Evolutionary conservation across 805 yeast species (phyloP).

Genomic region (Kluyveromyces wickerhamii): DNA sequence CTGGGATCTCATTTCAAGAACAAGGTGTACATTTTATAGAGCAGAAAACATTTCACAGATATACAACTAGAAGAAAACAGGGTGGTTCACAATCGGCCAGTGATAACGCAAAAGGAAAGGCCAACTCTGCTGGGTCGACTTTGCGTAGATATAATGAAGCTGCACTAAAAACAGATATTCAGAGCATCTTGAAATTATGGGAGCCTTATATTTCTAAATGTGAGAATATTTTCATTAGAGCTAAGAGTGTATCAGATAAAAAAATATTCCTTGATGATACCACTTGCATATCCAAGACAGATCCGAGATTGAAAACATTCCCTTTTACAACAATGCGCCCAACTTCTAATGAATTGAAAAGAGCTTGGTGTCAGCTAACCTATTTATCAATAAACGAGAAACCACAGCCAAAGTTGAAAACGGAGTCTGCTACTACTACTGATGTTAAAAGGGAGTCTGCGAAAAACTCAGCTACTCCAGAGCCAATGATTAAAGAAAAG

Average conservation of each 20-base stretch:
- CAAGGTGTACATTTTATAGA: slow-evolving; percentile 59
- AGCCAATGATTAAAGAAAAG: slow-evolving; percentile 10
- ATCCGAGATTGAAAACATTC: slow-evolving; percentile 55
- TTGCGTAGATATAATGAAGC: slow-evolving; percentile 86
- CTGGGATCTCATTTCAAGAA: slow-evolving; percentile 42
- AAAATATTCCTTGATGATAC: slow-evolving; percentile 58
- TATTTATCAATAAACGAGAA: slow-evolving; percentile 45
- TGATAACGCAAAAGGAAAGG: slow-evolving; percentile 90
- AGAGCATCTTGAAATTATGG: slow-evolving; percentile 64
- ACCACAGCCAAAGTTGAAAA: slow-evolving; percentile 41
- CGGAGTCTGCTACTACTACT: slow-evolving; percentile 20
- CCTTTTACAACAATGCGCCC: slow-evolving; percentile 92
- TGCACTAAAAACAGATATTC: slow-evolving; percentile 71
- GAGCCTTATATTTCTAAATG: slow-evolving; percentile 49
- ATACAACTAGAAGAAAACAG: slow-evolving; percentile 93
- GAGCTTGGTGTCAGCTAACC: slow-evolving; percentile 76
- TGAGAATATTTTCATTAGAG: slow-evolving; percentile 66
- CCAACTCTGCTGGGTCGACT: slow-evolving; percentile 90
- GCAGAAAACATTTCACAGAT: slow-evolving; percentile 86
- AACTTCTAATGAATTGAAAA: slow-evolving; percentile 67
- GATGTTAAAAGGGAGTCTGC: slow-evolving; percentile 26
- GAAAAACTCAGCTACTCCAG: slow-evolving; percentile 20
- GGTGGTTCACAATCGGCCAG: slow-evolving; percentile 95
- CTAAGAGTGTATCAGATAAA: slow-evolving; percentile 64
- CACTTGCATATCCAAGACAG: slow-evolving; percentile 43